Evolutionary conservation across 805 yeast species (phyloP), one percentile per base, ranked within the genome.

Genomic region (Myxozyma kluyveri): DNA sequence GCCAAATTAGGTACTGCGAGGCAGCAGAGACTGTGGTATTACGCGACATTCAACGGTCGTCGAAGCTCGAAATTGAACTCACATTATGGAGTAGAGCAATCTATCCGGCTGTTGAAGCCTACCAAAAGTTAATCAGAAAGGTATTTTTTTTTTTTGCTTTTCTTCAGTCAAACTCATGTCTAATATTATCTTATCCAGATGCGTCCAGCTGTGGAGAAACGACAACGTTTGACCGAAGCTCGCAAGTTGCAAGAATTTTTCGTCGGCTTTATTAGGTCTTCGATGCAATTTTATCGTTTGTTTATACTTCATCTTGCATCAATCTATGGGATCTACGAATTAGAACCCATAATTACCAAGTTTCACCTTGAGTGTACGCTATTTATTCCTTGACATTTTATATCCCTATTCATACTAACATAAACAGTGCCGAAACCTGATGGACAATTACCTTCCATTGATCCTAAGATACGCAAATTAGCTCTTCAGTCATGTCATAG

Each of bases 201-300:
- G n/a, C n/a, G n/a, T n/a, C 9, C 31, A 53, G 58, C 42, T 50
- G n/a, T 45, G 44, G 56, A 6, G 42, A 45, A 19, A 31, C 26
- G 12, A 52, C 50, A 26, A 21, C 10, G 37, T 24, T 37, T 53
- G 53, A 9, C 50, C 7, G 60, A 56, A 31, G 48, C 56, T 9
- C 37, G 60, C 12, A 55, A 55, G 31, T 39, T 55, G 22, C 50
- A 54, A 36, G 55, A 54, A 7, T 33, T 35, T 19, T 56, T 46
- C 31, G 56, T 55, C 31, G 50, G 44, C 24, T 56, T 50, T 27
- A 19, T 56, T 35, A 56, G 55, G 26, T 39, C 47, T 3, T 18
- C 60, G 10, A 40, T 44, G 37, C 27, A 33, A 23, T 55, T 50
- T 24, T 56, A 56, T 27, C 55, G 56, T 21, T 17, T 14, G 10